Evolutionary conservation across 2,329 filamentous ascomycete species (phyloP).

Genomic region (Ophiocordyceps camponoti-floridani): DNA sequence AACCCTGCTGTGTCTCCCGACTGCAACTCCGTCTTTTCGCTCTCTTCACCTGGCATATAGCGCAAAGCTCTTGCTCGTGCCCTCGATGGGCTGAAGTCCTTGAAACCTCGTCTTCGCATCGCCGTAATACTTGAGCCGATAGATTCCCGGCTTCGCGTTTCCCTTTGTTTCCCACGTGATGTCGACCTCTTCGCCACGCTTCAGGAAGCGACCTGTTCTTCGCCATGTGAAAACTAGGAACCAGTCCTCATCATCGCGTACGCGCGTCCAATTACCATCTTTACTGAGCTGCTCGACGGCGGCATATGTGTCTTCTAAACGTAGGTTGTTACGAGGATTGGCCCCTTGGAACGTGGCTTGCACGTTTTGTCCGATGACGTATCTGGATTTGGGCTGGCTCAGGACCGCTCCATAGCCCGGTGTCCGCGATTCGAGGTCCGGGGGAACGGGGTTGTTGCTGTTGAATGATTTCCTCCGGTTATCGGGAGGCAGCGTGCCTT

Average conservation of each 20-base stretch:
- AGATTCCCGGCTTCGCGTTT: conserved; percentile 43
- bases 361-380: conserved; percentile 42
- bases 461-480: conserved; percentile 56
- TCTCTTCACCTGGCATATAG: neutral
- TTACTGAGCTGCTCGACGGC: conserved; percentile 47
- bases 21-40: neutral
- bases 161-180: conserved; percentile 52
- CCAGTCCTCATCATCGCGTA: conserved; percentile 69
- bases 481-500: conserved; percentile 43
- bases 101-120: conserved; percentile 29
- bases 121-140: conserved; percentile 69
- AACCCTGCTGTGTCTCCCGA: too few relatives aligned
- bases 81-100: neutral
- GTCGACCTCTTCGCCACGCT: conserved; percentile 63
- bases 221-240: conserved; percentile 69
- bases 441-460: conserved; percentile 68
- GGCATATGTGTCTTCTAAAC: conserved; percentile 59
- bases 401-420: conserved; percentile 54
- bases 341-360: conserved; percentile 62
- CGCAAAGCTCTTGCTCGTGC: neutral
- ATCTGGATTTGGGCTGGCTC: conserved; percentile 31
- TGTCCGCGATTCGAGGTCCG: conserved; percentile 48
- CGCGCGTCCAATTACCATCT: conserved; percentile 37
- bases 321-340: conserved; percentile 78
- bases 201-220: conserved; percentile 48